These are phyloP conservation scores for Salix exigua DNA, from an alignment of 345 rosid genomes.

Conservation along the genomic window DNA sequence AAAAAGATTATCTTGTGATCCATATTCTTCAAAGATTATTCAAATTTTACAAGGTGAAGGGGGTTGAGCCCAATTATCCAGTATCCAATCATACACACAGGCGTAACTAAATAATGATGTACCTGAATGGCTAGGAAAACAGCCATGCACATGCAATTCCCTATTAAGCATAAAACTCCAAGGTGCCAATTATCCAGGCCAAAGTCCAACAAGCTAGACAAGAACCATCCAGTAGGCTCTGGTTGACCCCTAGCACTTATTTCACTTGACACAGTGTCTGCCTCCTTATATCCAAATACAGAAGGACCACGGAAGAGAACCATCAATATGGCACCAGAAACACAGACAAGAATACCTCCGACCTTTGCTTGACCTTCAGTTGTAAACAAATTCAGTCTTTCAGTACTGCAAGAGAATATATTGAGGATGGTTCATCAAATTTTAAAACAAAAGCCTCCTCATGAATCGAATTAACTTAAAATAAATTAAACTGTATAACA, in stretches of 20 bases:
- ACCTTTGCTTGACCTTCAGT: conserved; percentile 90
- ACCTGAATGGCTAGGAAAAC: conserved; percentile 93
- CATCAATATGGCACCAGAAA: conserved; percentile 81
- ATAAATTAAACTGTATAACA: neutral
- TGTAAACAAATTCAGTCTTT: conserved; percentile 70
- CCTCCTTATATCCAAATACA: conserved; percentile 55
- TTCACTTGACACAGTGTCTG: conserved; percentile 48
- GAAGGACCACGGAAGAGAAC: conserved; percentile 86
- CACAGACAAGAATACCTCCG: conserved; percentile 78
- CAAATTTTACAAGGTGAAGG: neutral
- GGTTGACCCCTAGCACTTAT: conserved; percentile 83
- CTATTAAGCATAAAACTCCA: conserved; percentile 91
- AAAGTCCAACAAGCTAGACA: conserved; percentile 51
- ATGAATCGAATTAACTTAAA: neutral
- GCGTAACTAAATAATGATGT: conserved; percentile 3
- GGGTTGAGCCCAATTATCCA: neutral
- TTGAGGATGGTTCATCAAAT: neutral
- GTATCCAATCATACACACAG: neutral
- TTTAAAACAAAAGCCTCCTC: neutral
- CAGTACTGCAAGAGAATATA: conserved; percentile 76
- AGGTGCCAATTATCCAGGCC: conserved; percentile 79
- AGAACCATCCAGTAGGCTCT: conserved; percentile 76
- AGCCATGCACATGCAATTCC: conserved; percentile 98
- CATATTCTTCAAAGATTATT: neutral
- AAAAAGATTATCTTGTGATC: too few relatives aligned